phyloP scores from a whole-genome alignment of 2,329 filamentous ascomycete genomes.

The Fusarium udum region DNA sequence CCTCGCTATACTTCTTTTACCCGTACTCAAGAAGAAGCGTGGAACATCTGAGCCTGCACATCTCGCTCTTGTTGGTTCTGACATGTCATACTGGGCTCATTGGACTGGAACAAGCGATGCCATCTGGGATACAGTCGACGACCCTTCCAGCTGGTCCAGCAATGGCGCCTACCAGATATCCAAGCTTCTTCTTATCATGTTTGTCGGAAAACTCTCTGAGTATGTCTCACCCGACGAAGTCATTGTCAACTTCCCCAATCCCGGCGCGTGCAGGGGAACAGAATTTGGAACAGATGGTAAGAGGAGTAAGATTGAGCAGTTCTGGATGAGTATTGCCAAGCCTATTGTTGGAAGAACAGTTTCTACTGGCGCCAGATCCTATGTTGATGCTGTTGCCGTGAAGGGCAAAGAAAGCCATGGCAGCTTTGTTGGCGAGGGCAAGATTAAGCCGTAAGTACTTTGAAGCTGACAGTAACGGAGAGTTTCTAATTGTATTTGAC shows the following conservation, averaged over 20 bases:
- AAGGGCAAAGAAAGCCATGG: slow-evolving; percentile 40
- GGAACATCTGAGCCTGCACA: slow-evolving; percentile 25
- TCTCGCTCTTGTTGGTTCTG: slow-evolving; percentile 47
- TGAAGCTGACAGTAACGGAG: neutral
- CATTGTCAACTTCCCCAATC: slow-evolving; percentile 58
- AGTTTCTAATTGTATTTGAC: neutral
- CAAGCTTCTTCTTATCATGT: slow-evolving; percentile 51
- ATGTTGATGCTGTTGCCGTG: slow-evolving; percentile 36
- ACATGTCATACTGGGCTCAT: slow-evolving; percentile 43
- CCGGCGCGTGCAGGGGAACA: slow-evolving; percentile 57
- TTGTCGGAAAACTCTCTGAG: slow-evolving; percentile 50
- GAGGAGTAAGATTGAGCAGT: slow-evolving; percentile 16
- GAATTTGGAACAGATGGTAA: slow-evolving; percentile 49
- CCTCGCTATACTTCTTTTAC: slow-evolving; percentile 47
- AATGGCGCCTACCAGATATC: slow-evolving; percentile 30
- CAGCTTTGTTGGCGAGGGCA: slow-evolving; percentile 40
- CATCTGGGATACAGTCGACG: slow-evolving; percentile 31
- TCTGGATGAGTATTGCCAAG: slow-evolving; percentile 20
- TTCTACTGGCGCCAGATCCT: slow-evolving; percentile 32
- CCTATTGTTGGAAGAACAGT: slow-evolving; percentile 20
- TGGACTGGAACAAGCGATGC: slow-evolving; percentile 35
- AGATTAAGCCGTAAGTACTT: slow-evolving; percentile 38
- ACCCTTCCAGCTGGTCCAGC: slow-evolving; percentile 31
- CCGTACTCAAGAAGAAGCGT: slow-evolving; percentile 44
- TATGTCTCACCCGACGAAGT: slow-evolving; percentile 52